These are phyloP conservation scores for Fusarium caatingaense DNA, from an alignment of 2,329 filamentous ascomycete species.

Conservation along the genomic window DNA sequence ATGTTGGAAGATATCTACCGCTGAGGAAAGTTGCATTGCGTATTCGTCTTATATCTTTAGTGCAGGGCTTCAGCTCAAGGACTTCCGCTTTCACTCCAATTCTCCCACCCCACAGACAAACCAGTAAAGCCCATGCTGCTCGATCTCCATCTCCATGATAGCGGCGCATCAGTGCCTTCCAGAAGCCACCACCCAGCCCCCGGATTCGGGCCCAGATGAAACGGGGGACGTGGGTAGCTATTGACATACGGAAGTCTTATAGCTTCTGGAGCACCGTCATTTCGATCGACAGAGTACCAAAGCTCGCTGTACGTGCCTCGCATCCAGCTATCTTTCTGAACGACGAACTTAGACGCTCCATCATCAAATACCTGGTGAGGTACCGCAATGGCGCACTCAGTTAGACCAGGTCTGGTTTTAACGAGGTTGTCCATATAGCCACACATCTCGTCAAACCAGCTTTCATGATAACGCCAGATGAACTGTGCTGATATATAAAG, in stretches of 20 bases:
- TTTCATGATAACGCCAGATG: too few relatives aligned
- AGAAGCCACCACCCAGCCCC: background rate
- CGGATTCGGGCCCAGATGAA: background rate
- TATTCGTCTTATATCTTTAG: background rate
- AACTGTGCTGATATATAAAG: background rate
- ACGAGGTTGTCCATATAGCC: background rate
- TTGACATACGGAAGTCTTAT: background rate
- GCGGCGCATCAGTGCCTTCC: background rate
- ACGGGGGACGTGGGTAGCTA: background rate
- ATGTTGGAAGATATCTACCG: background rate
- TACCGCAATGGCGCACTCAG: background rate
- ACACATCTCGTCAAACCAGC: too few relatives aligned
- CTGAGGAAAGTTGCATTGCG: background rate
- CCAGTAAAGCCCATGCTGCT: too few relatives aligned
- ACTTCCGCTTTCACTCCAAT: too few relatives aligned
- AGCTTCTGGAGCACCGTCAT: background rate
- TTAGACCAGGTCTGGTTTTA: background rate
- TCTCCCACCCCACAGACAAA: too few relatives aligned
- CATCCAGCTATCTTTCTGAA: too few relatives aligned
- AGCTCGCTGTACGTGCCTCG: background rate
- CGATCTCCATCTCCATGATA: background rate
- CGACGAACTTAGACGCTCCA: too few relatives aligned
- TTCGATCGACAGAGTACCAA: background rate
- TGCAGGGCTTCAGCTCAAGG: too few relatives aligned
- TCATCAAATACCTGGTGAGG: background rate